Conservation (phyloP, 2,329 filamentous ascomycete genomes). For the Sporothrix luriei region DNA sequence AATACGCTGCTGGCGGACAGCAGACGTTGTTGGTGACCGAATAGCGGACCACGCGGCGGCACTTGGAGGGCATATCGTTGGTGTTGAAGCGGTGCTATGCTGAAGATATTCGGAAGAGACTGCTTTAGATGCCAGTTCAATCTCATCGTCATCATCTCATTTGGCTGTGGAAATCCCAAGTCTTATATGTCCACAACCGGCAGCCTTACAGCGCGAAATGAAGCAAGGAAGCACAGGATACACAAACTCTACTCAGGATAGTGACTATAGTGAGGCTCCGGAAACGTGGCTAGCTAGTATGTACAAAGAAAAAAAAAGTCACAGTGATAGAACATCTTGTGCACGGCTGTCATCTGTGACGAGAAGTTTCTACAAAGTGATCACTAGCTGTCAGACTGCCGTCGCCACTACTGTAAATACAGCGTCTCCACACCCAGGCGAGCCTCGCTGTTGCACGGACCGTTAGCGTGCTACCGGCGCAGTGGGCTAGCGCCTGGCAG, state of each 20-base stretch:
- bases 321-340: not conserved
- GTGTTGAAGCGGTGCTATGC: not conserved
- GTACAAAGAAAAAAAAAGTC: not conserved
- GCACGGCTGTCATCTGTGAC: constrained; percentile 4
- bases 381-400: too few species aligned
- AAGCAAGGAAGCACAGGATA: not conserved
- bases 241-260: not conserved
- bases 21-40: constrained; percentile 14
- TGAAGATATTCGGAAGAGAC: not conserved
- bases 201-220: not conserved
- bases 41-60: constrained; percentile 15
- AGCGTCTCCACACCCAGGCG: not conserved
- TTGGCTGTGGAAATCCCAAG: not conserved
- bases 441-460: constrained; percentile 22
- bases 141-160: not conserved
- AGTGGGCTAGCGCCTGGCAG: not conserved
- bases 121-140: not conserved
- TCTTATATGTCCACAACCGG: not conserved
- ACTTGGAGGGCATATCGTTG: not conserved
- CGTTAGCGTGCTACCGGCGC: constrained; percentile 26
- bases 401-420: not conserved
- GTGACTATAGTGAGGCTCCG: not conserved
- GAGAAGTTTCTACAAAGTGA: not conserved
- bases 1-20: not conserved
- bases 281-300: not conserved